phyloP scores from a whole-genome alignment of 352 stramenopile species.

The Pythium utonaiense region DNA sequence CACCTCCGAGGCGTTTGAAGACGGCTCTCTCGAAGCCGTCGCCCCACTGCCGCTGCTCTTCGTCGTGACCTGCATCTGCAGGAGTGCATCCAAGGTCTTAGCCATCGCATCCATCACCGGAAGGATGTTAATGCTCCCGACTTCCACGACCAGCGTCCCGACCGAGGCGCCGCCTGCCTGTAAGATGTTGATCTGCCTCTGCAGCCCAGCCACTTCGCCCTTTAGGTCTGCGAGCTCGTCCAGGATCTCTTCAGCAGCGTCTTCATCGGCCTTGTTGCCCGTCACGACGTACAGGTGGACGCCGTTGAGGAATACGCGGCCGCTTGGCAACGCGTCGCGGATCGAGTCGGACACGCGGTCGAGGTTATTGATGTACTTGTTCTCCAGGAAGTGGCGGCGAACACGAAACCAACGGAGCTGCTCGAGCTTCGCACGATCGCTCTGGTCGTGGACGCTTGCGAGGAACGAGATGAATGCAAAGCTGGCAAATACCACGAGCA shows the following conservation, averaged over 20 bases:
- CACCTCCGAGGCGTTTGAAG: conserved; percentile 51
- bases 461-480: conserved; percentile 36
- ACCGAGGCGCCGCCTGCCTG: conserved; percentile 22
- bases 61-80: conserved; percentile 34
- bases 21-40: conserved; percentile 8
- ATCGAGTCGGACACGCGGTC: conserved; percentile 29
- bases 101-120: conserved; percentile 52
- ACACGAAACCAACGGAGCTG: conserved; percentile 20
- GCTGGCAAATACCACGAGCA: conserved; percentile 33
- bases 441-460: conserved; percentile 29
- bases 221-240: conserved; percentile 50
- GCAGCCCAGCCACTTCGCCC: conserved; percentile 30
- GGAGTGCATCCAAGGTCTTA: conserved; percentile 50
- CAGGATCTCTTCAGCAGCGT: conserved; percentile 65
- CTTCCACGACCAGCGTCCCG: conserved; percentile 46
- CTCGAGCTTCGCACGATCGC: conserved; percentile 32
- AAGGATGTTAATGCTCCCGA: conserved; percentile 64
- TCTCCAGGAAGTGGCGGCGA: conserved; percentile 39
- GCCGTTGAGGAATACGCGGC: conserved; percentile 71
- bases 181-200: conserved; percentile 40
- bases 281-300: conserved; percentile 65
- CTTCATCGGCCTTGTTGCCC: conserved; percentile 62
- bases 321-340: conserved; percentile 30
- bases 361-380: conserved; percentile 61
- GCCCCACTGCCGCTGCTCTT: conserved; percentile 1